Base-by-base conservation (phyloP, 441 rosid species). In the Arabidopsis hybrid region DNA sequence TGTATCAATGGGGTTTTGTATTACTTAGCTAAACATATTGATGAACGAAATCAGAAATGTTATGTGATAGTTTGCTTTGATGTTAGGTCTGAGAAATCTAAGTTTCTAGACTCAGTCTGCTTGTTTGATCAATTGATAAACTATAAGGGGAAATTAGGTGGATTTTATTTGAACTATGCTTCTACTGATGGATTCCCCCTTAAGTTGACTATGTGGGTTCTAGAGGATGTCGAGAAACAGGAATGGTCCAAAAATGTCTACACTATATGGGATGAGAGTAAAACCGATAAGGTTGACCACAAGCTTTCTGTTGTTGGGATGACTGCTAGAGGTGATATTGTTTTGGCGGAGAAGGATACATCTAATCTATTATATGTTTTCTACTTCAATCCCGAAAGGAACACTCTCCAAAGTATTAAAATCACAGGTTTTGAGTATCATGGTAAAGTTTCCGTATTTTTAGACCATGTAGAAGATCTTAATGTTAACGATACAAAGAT, bases 381-480 rank as follows among this genome's bases (percentile, higher is more conserved):
- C 13, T 14, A 34, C 61, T 57, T 57, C 26, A 57, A 14, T 57
- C 61, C 8, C 3, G 61, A 57, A 34, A 57, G 42, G 26, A 57
- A 34, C 26, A 57, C 7, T 34, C 26, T 57, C 42, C 21, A n/a
- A 32, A 3, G 11, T 13, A 11, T 32, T 32, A 4, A 32, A 32
- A 4, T 13, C 38, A 39, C 4, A 56, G 21, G 40, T 32, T 29
- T 56, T 1, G 60, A n/a, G 3, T 1, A 56, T 7, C 1, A 13
- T 7, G 0, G 3, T 32, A 0, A 0, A n/a, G 5, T 34, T 57
- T 34, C 1, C 4, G 12, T 4, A 1, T 57, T 57, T 35, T 26
- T 14, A 2, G 45, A 58, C 5, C 5, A 16, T 58, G 5, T 16
- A 9, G 63, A 58, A 29, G 63, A 58, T 36, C 45, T 58, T 35